Base-by-base conservation (phyloP, 2,329 filamentous ascomycete genomes). In the Calycina herbarum region DNA sequence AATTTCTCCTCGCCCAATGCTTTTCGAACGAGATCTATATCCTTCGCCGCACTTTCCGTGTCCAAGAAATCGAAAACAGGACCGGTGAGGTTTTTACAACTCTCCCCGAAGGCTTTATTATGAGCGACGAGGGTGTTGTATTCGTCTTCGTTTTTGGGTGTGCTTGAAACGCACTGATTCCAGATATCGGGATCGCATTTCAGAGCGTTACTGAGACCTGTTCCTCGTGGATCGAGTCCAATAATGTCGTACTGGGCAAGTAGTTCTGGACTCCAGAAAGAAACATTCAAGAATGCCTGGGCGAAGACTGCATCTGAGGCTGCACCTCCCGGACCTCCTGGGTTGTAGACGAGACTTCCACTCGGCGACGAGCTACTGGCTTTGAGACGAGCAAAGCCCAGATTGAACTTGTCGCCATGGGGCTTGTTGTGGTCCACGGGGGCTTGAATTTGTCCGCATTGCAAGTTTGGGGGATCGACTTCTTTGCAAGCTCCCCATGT, bases 211-310 rank as follows among this genome's bases (percentile, higher is more conserved):
- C 80, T 82, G 57, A 77, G 61, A 2, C 79, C 79, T 31, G 79
- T 76, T 13, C 81, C 81, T 2, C 80, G 76, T 0, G 80, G 80
- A 65, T 82, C 80, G 1, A 80, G 71, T 2, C 78, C 80, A 57
- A 82, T 77, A 24, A 82, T 71, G 68, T 82, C 80, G 71, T 57
- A 57, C 11, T 57, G 56, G 11, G 56, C 29, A 7, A 57, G 56
- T 8, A 57, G 56, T 57, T 57, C 56, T 29, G 29, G 2, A 57
- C 3, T 57, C 56, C 56, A 57, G 13, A 57, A 11, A 35, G 20
- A 29, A 15, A 57, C 27, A 13, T 35, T 35, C n/a, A n/a, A 33
- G 29, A 57, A 80, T 82, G 59, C 57, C 5, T 33, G 20, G 2
- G 63, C 67, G 6, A 74, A 68, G 20, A 78, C 67, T 1, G 71